Percentiles rank a stretch among this genome's conserved stretches.
phyloP scores from a whole-genome alignment of 169 alveolate species.

The Plasmodium vivax region DNA sequence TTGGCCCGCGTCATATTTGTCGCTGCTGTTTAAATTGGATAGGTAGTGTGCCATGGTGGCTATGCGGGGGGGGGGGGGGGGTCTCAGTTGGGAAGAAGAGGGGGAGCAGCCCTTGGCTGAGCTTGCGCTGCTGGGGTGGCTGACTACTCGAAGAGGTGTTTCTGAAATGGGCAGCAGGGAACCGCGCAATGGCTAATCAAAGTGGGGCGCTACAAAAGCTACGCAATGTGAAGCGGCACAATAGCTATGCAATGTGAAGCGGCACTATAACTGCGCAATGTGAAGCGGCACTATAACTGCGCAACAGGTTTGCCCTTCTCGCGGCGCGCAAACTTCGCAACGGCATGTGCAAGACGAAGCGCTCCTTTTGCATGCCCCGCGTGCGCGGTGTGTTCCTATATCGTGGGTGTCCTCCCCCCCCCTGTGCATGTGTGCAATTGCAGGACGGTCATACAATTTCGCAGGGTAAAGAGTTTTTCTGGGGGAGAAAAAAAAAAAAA shows the following conservation, averaged over 20 bases:
- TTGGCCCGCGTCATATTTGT: slow-evolving; percentile 23
- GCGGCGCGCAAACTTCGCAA: background rate
- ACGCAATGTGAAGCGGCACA: background rate
- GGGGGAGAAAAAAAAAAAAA: background rate
- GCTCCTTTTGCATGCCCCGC: background rate
- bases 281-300: background rate
- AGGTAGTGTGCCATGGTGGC: slow-evolving; percentile 61
- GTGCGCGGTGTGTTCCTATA: background rate
- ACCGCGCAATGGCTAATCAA: background rate
- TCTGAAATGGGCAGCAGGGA: background rate
- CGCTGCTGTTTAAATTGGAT: slow-evolving; percentile 56
- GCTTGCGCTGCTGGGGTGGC: background rate
- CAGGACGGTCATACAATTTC: background rate
- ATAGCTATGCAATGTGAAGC: background rate
- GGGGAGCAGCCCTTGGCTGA: background rate
- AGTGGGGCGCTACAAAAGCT: no score
- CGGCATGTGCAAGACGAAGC: background rate
- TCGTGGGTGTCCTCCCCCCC: background rate
- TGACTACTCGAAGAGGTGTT: background rate
- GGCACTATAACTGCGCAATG: background rate
- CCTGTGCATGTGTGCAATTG: background rate
- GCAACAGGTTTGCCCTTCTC: background rate
- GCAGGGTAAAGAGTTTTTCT: background rate
- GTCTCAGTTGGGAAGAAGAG: background rate
- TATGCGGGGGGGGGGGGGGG: no score